These are phyloP conservation scores for Claviceps pazoutovae DNA, from an alignment of 2,329 filamentous ascomycete species.

Conservation along the genomic window DNA sequence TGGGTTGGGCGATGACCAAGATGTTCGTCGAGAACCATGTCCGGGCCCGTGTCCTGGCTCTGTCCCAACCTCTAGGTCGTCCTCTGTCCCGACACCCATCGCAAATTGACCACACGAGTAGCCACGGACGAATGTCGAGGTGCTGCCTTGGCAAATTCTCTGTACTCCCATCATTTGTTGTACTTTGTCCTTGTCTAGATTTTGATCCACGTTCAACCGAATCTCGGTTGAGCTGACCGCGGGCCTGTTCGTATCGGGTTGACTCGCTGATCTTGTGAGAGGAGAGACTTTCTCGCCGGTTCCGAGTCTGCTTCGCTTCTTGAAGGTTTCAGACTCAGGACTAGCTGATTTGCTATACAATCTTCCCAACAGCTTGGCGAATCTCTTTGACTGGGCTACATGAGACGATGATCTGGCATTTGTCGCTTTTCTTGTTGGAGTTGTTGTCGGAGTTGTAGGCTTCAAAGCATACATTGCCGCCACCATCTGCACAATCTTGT, in stretches of 20 bases:
- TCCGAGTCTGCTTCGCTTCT: not conserved
- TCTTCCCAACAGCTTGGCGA: slow-evolving; percentile 21
- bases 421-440: slow-evolving; percentile 6
- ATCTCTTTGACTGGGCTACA: slow-evolving; percentile 17
- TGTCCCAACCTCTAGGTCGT: not conserved
- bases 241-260: slow-evolving; percentile 3
- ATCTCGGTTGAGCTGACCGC: slow-evolving; percentile 19
- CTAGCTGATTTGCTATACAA: slow-evolving; percentile 15
- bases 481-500: slow-evolving; percentile 24
- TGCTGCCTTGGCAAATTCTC: not conserved
- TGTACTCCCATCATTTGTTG: slow-evolving; percentile 8
- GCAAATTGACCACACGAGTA: not conserved
- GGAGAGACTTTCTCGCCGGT: not conserved
- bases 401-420: slow-evolving; percentile 14
- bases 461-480: slow-evolving; percentile 22
- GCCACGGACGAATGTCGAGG: not conserved
- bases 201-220: slow-evolving; percentile 20
- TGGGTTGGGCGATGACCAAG: slow-evolving; percentile 7
- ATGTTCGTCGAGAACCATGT: not conserved
- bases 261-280: not conserved
- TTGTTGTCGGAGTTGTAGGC: slow-evolving; percentile 10
- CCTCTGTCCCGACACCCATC: not conserved
- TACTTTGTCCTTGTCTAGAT: slow-evolving; percentile 22
- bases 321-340: slow-evolving; percentile 8
- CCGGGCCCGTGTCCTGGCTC: not conserved